Percentiles rank a stretch among this genome's conserved stretches.
Evolutionary conservation across 2,329 filamentous ascomycete genomes (phyloP).

Genomic region (Knoxdaviesia proteae): DNA sequence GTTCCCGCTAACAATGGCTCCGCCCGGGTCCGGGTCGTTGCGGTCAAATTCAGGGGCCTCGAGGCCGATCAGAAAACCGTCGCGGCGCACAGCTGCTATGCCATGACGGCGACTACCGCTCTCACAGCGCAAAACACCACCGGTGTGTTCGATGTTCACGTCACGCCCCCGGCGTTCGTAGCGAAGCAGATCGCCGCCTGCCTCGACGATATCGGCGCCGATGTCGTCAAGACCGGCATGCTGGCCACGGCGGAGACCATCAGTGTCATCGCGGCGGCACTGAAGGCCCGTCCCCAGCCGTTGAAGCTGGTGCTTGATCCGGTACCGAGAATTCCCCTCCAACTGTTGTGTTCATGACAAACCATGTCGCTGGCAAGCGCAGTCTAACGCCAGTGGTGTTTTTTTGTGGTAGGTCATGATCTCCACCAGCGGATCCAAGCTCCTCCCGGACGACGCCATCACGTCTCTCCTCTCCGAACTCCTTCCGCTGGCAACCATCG

Average conservation of each 20-base stretch:
- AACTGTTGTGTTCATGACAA: no score
- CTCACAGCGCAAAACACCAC: constrained; percentile 90
- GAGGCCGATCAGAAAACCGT: constrained; percentile 94
- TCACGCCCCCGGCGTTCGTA: constrained; percentile 60
- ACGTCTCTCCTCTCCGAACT: constrained; percentile 35
- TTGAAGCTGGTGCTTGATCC: constrained; percentile 16
- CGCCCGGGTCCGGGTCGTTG: no score
- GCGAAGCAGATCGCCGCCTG: constrained; percentile 70
- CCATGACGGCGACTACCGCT: constrained; percentile 87
- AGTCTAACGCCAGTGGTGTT: no score
- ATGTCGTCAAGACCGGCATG: constrained; percentile 70
- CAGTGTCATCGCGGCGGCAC: constrained; percentile 12
- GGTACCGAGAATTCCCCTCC: constrained; percentile 7
- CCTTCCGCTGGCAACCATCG: constrained; percentile 43
- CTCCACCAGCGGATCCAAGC: constrained; percentile 52
- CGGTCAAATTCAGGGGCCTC: constrained; percentile 41
- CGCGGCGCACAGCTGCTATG: constrained; percentile 80
- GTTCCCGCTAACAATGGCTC: background rate
- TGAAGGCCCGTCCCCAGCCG: constrained; percentile 9
- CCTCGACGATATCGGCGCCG: constrained; percentile 63
- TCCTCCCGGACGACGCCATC: constrained; percentile 47
- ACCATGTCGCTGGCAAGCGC: no score
- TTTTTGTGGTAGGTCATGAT: constrained; percentile 57
- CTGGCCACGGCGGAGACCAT: constrained; percentile 17
- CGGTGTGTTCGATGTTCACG: constrained; percentile 64